A percentile compares a stretch with the other conserved stretches of the same genome.
These are phyloP conservation scores for Rugonectria rugulosa DNA, from an alignment of 2,329 filamentous ascomycete genomes.

Conservation along the genomic window DNA sequence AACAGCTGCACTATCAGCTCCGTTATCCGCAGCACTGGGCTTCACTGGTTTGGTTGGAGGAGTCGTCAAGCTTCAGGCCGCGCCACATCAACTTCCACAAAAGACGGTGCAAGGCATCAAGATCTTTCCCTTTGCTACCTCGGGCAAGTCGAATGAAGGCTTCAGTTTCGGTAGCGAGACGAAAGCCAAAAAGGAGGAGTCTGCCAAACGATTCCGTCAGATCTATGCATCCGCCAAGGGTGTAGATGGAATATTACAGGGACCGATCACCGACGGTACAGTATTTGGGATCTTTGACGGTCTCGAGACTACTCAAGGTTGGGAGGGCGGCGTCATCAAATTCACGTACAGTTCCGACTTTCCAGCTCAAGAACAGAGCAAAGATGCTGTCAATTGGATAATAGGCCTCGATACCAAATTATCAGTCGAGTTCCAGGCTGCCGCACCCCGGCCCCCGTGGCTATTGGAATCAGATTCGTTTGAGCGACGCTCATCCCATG, in stretches of 20 bases:
- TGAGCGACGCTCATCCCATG: slow-evolving; percentile 63
- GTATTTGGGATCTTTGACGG: slow-evolving; percentile 69
- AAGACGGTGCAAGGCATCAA: slow-evolving; percentile 72
- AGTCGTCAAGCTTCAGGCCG: slow-evolving; percentile 85
- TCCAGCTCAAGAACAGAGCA: slow-evolving; percentile 50
- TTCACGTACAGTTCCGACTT: slow-evolving; percentile 64
- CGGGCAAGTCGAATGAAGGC: slow-evolving; percentile 66
- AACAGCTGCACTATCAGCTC: slow-evolving; percentile 79
- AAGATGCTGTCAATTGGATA: slow-evolving; percentile 71
- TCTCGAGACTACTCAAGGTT: slow-evolving; percentile 64
- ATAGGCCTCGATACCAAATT: slow-evolving; percentile 78
- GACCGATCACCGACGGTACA: slow-evolving; percentile 89
- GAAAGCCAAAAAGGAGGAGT: slow-evolving; percentile 81
- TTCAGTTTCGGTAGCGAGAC: slow-evolving; percentile 90
- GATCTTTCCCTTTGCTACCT: slow-evolving; percentile 78
- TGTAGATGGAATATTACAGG: slow-evolving; percentile 73
- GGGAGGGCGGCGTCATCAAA: slow-evolving; percentile 84
- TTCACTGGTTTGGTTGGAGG: slow-evolving; percentile 80
- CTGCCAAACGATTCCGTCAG: slow-evolving; percentile 72
- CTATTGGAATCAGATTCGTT: slow-evolving; percentile 52
- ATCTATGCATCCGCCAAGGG: slow-evolving; percentile 69
- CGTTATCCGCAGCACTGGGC: slow-evolving; percentile 77
- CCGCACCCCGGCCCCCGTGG: slow-evolving; percentile 72
- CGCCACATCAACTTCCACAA: slow-evolving; percentile 73
- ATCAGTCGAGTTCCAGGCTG: slow-evolving; percentile 76